A percentile compares a stretch with the other conserved stretches of the same genome.
Evolutionary conservation across 768 basidiomycete species (phyloP).

Genomic region (Naganishia randhawae): DNA sequence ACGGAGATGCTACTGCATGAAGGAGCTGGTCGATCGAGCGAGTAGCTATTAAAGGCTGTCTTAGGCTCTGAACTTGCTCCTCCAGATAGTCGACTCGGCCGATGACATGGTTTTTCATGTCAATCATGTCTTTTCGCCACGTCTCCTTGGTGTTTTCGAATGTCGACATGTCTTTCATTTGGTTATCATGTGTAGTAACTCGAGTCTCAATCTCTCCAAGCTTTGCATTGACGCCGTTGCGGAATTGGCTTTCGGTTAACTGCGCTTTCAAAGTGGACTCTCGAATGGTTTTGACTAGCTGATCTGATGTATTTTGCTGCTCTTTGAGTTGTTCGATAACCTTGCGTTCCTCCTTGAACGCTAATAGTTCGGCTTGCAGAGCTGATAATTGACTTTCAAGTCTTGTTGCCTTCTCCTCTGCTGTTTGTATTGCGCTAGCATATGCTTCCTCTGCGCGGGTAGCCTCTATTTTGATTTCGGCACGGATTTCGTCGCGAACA

Average conservation of each 20-base stretch:
- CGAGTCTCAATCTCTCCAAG: background rate
- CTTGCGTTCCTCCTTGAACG: slow-evolving; percentile 15
- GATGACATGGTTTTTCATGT: slow-evolving; percentile 16
- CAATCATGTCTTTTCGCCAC: slow-evolving; percentile 15
- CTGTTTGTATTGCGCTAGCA: background rate
- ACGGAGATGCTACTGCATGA: background rate
- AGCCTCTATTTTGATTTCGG: background rate
- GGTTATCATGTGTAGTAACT: background rate
- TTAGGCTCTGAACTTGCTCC: background rate
- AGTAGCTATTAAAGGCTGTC: background rate
- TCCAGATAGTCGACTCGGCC: slow-evolving; percentile 17
- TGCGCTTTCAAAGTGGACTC: slow-evolving; percentile 14
- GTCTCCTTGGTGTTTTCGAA: slow-evolving; percentile 8
- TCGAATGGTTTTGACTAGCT: slow-evolving; percentile 1
- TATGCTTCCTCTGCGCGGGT: slow-evolving; percentile 14
- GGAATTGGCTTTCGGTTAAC: background rate
- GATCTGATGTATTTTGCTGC: background rate
- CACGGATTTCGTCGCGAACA: background rate
- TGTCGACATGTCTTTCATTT: background rate
- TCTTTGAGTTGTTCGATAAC: slow-evolving; percentile 11
- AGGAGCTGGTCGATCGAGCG: background rate
- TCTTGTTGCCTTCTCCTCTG: background rate
- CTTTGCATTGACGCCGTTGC: background rate
- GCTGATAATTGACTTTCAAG: background rate
- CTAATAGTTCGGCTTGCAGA: background rate